Base-by-base conservation (phyloP, 306 rosid species). In the Inga laurina region DNA sequence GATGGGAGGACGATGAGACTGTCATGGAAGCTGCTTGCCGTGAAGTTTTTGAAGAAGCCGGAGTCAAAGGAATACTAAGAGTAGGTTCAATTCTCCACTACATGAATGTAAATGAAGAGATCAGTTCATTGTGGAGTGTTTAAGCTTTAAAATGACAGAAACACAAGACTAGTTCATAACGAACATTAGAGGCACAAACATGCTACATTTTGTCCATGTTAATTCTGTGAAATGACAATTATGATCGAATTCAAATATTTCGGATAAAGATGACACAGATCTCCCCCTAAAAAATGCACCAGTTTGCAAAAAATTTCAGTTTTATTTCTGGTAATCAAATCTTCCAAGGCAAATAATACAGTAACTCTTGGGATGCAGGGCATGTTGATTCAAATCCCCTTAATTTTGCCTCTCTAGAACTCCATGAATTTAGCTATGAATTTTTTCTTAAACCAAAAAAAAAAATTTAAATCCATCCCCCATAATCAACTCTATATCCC, bases 1-100 rank as follows among this genome's bases (percentile, higher is more conserved):
- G 98, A 76, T 94, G 97, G 98, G 98, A 94, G 91, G 87, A 91
- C 81, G 97, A 94, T 87, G 98, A 94, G 86, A 92, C 94, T 54
- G 74, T 89, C 13, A 68, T 84, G 7, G 92, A 94, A 86, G 98
- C 98, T 48, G 98, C 98, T 75, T 84, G 91, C 70, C 95, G 98
- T 0, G 98, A 92, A 89, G 97, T 97, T 41, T 83, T 89, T 16
- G 98, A 94, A 84, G 98, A 94, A 90, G 94, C 97, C 12, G 97
- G 98, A 85, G 97, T 94, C 56, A 94, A 81, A 85, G 98, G 98
- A 85, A 83, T 81, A 34, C 90, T 90, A 30, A 87, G 89, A 61
- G 98, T 92, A 90, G 74, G 98, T 90, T 83, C 79, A 80, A 59
- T 79, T 71, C 75, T 68, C 46, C 77, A 39, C 51, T 79, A 12